These are phyloP conservation scores for Hortaea werneckii DNA, from an alignment of 2,329 filamentous ascomycete species.

Conservation along the genomic window DNA sequence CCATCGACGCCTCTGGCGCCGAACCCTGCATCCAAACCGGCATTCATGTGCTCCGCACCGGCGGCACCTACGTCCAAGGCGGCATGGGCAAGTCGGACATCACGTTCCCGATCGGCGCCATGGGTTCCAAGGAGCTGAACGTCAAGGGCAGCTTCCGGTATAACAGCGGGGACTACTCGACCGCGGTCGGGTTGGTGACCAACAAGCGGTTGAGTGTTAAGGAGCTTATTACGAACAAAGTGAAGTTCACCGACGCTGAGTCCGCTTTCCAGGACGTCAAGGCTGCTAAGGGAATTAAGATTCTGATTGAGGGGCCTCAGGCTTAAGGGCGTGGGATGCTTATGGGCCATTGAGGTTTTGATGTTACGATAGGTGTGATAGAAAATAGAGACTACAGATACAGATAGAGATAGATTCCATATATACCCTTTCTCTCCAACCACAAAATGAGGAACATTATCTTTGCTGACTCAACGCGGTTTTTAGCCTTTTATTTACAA, in stretches of 20 bases:
- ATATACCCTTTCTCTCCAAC: too few relatives aligned
- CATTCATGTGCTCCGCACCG: constrained; percentile 38
- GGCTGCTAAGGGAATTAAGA: constrained; percentile 67
- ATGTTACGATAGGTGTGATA: too few relatives aligned
- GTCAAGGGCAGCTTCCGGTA: constrained; percentile 86
- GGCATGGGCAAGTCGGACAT: constrained; percentile 87
- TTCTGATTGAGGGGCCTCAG: constrained; percentile 35
- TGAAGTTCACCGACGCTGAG: constrained; percentile 73
- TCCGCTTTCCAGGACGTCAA: constrained; percentile 80
- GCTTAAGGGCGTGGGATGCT: constrained; percentile 3
- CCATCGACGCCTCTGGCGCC: constrained; percentile 39
- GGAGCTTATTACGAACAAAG: constrained; percentile 66
- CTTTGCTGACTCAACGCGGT: too few relatives aligned
- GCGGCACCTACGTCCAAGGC: constrained; percentile 57
- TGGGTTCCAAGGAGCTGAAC: constrained; percentile 83
- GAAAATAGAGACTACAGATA: too few relatives aligned
- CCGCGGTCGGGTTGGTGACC: constrained; percentile 68
- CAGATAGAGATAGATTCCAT: too few relatives aligned
- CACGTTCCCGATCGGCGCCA: constrained; percentile 80
- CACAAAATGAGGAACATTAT: too few relatives aligned
- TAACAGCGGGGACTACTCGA: constrained; percentile 73
- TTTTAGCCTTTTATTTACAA: too few relatives aligned
- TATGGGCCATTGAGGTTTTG: too few relatives aligned
- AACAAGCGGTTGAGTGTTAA: constrained; percentile 63
- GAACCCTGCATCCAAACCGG: constrained; percentile 41